Base-by-base conservation (phyloP, 2,329 filamentous ascomycete species). In the Clarireedia homoeocarpa region DNA sequence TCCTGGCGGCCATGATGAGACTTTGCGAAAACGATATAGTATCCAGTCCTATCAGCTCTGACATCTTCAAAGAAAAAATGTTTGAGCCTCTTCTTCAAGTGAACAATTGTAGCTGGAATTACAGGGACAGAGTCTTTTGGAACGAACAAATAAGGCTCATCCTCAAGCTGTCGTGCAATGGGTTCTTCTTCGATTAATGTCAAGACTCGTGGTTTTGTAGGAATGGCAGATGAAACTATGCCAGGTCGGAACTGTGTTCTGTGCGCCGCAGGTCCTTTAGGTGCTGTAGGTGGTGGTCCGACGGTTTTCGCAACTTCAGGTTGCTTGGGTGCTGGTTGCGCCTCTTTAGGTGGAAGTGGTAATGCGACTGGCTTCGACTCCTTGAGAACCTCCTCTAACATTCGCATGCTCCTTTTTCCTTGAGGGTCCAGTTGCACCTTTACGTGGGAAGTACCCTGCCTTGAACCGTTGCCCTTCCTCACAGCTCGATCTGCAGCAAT, bases 21-120 rank as follows among this genome's bases (percentile, higher is more conserved):
- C 65, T 92, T 86, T 51, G 88, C 83, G 66, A 99, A 99, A n/a
- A 91, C 77, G 52, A 97, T 83, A 69, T 89, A 97, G 71, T 96
- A 99, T 0, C 94, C 94, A 0, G 84, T 86, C 57, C 83, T 83
- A 69, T 99, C 94, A 58, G 88, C 83, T 36, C 90, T 82, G 51
- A 99, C 86, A 50, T 91, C 85, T 61, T 89, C 84, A 72, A 91
- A 89, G 58, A 82, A 78, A 69, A 88, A 96, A 51, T 85, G 83
- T 71, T 92, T 94, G 53, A 97, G 76, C 51, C 92, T 82, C 71
- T 92, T 95, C 73, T 90, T 89, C 74, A 99, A 80, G 73, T 99
- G 94, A 4, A 87, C 84, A 55, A 96, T 82, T 1, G 92, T 97
- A 24, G 89, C 87, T 34, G 81, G 79, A 67, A 96, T 82, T 12